phyloP scores from a whole-genome alignment of 2,329 filamentous ascomycete genomes.

The Penicillium sp. region DNA sequence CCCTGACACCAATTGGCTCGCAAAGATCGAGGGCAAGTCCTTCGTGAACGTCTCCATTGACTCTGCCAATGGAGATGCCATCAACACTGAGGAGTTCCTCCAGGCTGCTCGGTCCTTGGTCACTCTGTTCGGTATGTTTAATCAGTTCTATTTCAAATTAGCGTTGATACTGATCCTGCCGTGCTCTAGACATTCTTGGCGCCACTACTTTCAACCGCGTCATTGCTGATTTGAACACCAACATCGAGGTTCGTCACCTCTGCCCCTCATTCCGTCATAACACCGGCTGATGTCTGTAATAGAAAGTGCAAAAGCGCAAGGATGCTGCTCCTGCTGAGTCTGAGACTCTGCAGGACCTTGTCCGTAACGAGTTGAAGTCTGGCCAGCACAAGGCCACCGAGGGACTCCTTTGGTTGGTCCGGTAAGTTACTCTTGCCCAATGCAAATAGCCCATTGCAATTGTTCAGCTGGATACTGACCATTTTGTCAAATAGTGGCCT shows the following conservation, averaged over 20 bases:
- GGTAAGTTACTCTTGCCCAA: slow-evolving; percentile 55
- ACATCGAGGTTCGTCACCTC: slow-evolving; percentile 70
- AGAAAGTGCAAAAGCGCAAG: slow-evolving; percentile 90
- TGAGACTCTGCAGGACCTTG: slow-evolving; percentile 81
- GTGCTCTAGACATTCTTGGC: slow-evolving; percentile 57
- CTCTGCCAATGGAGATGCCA: slow-evolving; percentile 69
- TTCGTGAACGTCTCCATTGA: slow-evolving; percentile 82
- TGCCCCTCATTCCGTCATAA: background rate
- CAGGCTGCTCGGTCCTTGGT: slow-evolving; percentile 85
- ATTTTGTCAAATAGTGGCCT: slow-evolving; percentile 63
- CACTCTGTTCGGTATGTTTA: slow-evolving; percentile 72
- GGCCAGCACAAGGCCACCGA: slow-evolving; percentile 89
- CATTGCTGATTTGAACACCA: slow-evolving; percentile 86
- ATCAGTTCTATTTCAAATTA: background rate
- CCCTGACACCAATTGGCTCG: slow-evolving; percentile 75
- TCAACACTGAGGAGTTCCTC: slow-evolving; percentile 83
- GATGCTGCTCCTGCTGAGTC: slow-evolving; percentile 75
- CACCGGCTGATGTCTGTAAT: slow-evolving; percentile 12
- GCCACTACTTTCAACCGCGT: slow-evolving; percentile 81
- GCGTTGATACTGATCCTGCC: slow-evolving; percentile 9
- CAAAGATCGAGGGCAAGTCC: slow-evolving; percentile 72
- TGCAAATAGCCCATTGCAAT: background rate
- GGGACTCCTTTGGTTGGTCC: slow-evolving; percentile 85
- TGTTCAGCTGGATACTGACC: background rate
- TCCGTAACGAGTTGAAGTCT: slow-evolving; percentile 80